Evolutionary conservation across 116 monocot species (phyloP).

Genomic region (Cymodocea nodosa): DNA sequence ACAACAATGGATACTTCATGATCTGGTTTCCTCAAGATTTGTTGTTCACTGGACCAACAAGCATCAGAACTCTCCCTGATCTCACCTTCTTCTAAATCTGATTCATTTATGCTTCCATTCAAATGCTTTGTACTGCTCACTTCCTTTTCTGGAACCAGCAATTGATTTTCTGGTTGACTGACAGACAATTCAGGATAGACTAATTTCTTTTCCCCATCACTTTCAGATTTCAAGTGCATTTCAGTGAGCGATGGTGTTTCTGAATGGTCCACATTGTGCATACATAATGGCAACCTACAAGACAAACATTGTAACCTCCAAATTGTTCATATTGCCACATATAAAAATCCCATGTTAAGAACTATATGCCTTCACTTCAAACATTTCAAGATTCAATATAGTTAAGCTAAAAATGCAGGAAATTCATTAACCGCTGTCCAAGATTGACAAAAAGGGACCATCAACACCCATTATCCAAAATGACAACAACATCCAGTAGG

Average conservation of each 20-base stretch:
- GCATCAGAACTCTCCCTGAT: not conserved
- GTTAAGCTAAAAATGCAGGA: no score
- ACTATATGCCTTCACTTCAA: no score
- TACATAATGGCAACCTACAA: not conserved
- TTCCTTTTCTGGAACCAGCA: not conserved
- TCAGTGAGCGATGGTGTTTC: not conserved
- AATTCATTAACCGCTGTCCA: no score
- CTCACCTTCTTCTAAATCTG: slow-evolving; percentile 12
- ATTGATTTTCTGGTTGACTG: not conserved
- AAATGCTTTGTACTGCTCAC: not conserved
- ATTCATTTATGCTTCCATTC: not conserved
- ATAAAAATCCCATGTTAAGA: no score
- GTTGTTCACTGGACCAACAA: not conserved
- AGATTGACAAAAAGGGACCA: no score
- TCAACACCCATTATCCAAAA: no score
- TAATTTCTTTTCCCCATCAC: not conserved
- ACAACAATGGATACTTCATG: not conserved
- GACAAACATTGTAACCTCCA: not conserved
- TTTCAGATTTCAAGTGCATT: not conserved
- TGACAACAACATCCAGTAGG: no score
- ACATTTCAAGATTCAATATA: no score
- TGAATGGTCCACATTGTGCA: not conserved
- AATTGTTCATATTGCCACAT: no score
- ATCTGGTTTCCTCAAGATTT: not conserved
- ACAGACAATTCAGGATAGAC: not conserved